phyloP scores from a whole-genome alignment of 106 monocot genomes.

The Dactylorhiza incarnata region DNA sequence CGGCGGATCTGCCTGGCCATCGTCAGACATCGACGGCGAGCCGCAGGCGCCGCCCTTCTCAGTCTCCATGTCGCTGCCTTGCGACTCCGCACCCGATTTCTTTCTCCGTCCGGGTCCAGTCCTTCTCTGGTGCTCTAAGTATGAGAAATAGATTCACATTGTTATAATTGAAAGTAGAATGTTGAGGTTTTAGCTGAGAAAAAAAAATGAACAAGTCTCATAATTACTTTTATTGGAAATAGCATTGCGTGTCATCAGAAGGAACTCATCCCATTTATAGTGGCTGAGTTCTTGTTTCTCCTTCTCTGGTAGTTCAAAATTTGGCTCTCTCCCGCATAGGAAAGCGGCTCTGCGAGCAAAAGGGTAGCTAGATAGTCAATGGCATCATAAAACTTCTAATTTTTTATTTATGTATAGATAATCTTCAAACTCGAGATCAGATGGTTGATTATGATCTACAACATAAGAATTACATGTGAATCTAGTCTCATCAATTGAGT shows the following conservation, averaged over 20 bases:
- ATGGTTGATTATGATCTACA: no score
- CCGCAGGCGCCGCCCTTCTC: constrained; percentile 10
- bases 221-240: constrained; percentile 73
- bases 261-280: constrained; percentile 81
- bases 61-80: constrained; percentile 17
- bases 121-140: constrained; percentile 54
- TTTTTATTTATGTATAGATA: no score
- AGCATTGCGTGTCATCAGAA: constrained; percentile 57
- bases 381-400: background rate
- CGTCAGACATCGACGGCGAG: constrained; percentile 30
- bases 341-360: constrained; percentile 62
- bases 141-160: background rate
- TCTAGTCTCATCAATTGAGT: no score
- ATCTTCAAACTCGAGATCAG: no score
- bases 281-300: constrained; percentile 63
- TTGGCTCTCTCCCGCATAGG: constrained; percentile 92
- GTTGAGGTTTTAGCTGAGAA: background rate
- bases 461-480: no score
- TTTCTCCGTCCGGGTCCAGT: constrained; percentile 24
- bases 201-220: background rate
- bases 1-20: constrained; percentile 15
- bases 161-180: background rate
- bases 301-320: constrained; percentile 69
- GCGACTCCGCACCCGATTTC: constrained; percentile 13
- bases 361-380: background rate